phyloP scores from a whole-genome alignment of 2,329 filamentous ascomycete species.

The Xylariales sp. region DNA sequence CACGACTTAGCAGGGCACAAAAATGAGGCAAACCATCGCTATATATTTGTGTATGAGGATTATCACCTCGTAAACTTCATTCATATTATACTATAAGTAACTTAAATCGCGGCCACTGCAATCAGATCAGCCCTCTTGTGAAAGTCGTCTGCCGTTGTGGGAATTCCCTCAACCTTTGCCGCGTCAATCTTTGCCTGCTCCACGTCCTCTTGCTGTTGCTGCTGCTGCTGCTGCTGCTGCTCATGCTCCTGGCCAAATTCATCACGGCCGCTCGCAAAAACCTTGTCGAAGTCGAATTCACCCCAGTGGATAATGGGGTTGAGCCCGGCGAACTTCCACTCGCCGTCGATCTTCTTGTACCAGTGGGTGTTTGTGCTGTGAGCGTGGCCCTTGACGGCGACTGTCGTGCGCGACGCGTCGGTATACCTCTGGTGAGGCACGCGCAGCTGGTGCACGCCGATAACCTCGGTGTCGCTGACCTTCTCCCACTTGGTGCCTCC shows the following conservation, averaged over 20 bases:
- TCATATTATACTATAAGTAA: no score
- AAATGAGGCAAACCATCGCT: no score
- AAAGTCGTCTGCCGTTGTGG: not conserved
- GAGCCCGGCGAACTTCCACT: constrained; percentile 58
- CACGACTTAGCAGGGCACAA: no score
- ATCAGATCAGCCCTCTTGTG: not conserved
- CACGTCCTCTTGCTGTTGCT: no score
- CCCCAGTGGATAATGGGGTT: constrained; percentile 51
- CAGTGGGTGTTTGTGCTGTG: constrained; percentile 54
- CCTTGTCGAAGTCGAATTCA: constrained; percentile 53
- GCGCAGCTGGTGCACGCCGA: constrained; percentile 58
- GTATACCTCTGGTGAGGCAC: constrained; percentile 60
- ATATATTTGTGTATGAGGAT: no score
- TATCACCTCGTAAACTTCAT: no score
- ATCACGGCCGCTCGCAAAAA: constrained; percentile 41
- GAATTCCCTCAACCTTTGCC: not conserved
- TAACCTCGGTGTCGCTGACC: constrained; percentile 51
- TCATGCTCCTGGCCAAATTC: constrained; percentile 28
- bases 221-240: no score
- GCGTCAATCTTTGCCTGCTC: not conserved
- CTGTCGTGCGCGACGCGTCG: constrained; percentile 38
- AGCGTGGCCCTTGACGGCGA: constrained; percentile 56
- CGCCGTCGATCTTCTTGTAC: constrained; percentile 53
- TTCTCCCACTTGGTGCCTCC: constrained; percentile 55
- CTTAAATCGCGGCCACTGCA: not conserved